Evolutionary conservation across 768 basidiomycete genomes (phyloP).

Genomic region (Nevesoporus exiguus): DNA sequence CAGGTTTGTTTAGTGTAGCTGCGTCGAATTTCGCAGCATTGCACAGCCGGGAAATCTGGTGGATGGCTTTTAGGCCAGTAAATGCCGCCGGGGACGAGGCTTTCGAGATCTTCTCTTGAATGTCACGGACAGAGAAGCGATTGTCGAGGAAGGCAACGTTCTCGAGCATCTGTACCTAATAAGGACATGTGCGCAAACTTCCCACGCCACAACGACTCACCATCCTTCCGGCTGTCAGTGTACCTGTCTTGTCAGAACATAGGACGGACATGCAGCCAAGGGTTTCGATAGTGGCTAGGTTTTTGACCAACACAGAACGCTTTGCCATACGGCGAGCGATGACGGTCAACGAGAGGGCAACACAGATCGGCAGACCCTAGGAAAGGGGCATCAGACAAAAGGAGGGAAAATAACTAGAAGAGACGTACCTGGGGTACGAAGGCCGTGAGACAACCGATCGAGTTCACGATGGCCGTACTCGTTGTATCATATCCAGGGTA

Average conservation of each 20-base stretch:
- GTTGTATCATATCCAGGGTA: constrained; percentile 33
- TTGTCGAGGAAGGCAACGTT: constrained; percentile 37
- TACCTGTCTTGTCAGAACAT: constrained; percentile 54
- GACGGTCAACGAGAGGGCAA: constrained; percentile 50
- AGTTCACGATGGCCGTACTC: constrained; percentile 35
- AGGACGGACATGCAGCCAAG: constrained; percentile 49
- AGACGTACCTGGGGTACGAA: constrained; percentile 38
- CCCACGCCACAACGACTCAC: constrained; percentile 12
- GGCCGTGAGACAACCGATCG: constrained; percentile 37
- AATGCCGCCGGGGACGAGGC: constrained; percentile 12
- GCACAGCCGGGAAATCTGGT: constrained; percentile 47
- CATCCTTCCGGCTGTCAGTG: constrained; percentile 48
- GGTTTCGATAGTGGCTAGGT: constrained; percentile 49
- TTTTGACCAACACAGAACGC: constrained; percentile 46
- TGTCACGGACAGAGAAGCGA: constrained; percentile 12
- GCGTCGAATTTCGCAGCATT: constrained; percentile 52
- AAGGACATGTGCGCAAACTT: not conserved
- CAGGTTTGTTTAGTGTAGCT: constrained; percentile 17
- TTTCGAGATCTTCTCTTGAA: constrained; percentile 6
- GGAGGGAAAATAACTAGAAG: not conserved
- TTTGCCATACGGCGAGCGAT: constrained; percentile 46
- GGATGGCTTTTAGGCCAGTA: constrained; percentile 23
- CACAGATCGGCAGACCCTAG: constrained; percentile 36
- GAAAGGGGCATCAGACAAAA: not conserved
- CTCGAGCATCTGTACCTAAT: constrained; percentile 34